A percentile compares a stretch with the other conserved stretches of the same genome.
phyloP scores from a whole-genome alignment of 2,329 filamentous ascomycete species.

The Orbilia oligospora region DNA sequence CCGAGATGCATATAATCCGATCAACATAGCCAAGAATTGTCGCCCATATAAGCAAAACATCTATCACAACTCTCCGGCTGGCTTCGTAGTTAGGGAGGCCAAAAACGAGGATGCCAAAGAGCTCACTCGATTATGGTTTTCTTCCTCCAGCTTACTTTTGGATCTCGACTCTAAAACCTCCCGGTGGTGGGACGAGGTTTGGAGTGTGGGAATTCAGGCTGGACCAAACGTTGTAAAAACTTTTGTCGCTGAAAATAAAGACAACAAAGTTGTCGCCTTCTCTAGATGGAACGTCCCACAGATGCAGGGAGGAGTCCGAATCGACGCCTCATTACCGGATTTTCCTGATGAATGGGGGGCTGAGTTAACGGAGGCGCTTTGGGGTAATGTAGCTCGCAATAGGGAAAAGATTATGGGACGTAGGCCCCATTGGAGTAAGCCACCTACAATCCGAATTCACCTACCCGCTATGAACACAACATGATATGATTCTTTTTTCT shows the following conservation, averaged over 20 bases:
- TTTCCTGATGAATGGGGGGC: slow-evolving; percentile 23
- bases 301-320: background rate
- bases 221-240: background rate
- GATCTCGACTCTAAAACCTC: background rate
- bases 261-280: slow-evolving; percentile 15
- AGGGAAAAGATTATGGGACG: slow-evolving; percentile 11
- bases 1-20: background rate
- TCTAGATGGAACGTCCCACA: slow-evolving; percentile 26
- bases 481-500: too few species aligned
- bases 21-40: background rate
- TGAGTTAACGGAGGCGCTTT: slow-evolving; percentile 13
- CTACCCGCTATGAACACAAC: too few species aligned
- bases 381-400: slow-evolving; percentile 14
- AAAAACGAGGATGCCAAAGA: slow-evolving; percentile 8
- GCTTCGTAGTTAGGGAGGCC: slow-evolving; percentile 7
- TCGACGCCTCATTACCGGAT: slow-evolving; percentile 2
- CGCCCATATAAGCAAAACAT: background rate
- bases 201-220: slow-evolving; percentile 18
- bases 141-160: background rate
- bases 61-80: background rate
- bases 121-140: slow-evolving; percentile 34
- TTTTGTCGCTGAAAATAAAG: slow-evolving; percentile 31
- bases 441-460: too few species aligned
- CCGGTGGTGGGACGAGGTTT: slow-evolving; percentile 19
- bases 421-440: slow-evolving; percentile 36